Evolutionary conservation across 2,329 filamentous ascomycete species (phyloP).

Genomic region (Penicillium crustosum): DNA sequence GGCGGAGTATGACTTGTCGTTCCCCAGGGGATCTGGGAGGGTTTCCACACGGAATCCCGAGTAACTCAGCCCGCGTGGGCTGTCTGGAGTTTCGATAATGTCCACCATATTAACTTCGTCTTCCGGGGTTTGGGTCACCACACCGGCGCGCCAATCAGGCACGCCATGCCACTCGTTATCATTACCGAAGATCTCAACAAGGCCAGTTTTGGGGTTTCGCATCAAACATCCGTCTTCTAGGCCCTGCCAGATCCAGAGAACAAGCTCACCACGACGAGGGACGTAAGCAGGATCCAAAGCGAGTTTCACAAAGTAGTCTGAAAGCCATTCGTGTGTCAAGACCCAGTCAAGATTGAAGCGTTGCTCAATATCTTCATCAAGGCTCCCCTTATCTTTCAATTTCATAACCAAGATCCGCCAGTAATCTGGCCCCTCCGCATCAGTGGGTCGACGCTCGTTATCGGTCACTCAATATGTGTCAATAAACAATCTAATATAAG

Average conservation of each 20-base stretch:
- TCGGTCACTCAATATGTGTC: not conserved
- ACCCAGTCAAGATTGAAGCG: constrained; percentile 58
- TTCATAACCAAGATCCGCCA: constrained; percentile 42
- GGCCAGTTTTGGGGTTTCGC: constrained; percentile 32
- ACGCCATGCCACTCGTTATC: constrained; percentile 35
- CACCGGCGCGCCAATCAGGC: constrained; percentile 58
- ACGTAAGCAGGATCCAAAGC: constrained; percentile 50
- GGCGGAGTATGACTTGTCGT: constrained; percentile 53
- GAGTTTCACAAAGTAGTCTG: constrained; percentile 44
- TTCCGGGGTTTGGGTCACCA: constrained; percentile 54
- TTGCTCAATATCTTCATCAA: constrained; percentile 52
- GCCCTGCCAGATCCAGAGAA: constrained; percentile 50
- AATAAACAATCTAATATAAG: not conserved
- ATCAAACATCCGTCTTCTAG: constrained; percentile 38
- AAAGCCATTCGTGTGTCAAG: constrained; percentile 48
- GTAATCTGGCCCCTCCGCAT: constrained; percentile 24
- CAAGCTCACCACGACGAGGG: constrained; percentile 57
- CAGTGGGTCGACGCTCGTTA: constrained; percentile 1
- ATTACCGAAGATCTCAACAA: constrained; percentile 38
- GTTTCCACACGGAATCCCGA: constrained; percentile 60
- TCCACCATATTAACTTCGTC: constrained; percentile 49
- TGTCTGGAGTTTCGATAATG: constrained; percentile 34
- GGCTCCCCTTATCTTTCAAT: constrained; percentile 41
- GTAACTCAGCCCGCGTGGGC: constrained; percentile 49
- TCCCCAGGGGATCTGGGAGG: constrained; percentile 51